phyloP scores from a whole-genome alignment of 768 basidiomycete species.

The Xerocomellus amylosporus region DNA sequence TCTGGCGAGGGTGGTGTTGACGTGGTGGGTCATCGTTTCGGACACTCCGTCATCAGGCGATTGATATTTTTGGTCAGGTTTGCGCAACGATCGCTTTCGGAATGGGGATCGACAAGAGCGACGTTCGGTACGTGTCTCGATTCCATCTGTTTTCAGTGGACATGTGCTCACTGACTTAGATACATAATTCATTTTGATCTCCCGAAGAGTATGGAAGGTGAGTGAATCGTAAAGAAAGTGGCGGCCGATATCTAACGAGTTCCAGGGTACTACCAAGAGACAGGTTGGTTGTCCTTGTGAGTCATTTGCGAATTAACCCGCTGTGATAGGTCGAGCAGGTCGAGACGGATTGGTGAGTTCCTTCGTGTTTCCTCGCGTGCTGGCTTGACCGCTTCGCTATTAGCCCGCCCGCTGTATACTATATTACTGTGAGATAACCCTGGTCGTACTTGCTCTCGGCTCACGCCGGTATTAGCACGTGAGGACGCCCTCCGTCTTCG shows the following conservation, averaged over 20 bases:
- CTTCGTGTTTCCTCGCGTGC: background rate
- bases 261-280: constrained; percentile 84
- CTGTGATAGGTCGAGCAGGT: constrained; percentile 64
- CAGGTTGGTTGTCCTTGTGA: constrained; percentile 44
- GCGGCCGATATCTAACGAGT: background rate
- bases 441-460: background rate
- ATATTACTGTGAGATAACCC: constrained; percentile 63
- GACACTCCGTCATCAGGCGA: background rate
- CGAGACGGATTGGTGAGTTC: constrained; percentile 67
- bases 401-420: constrained; percentile 79
- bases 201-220: constrained; percentile 82
- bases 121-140: constrained; percentile 52
- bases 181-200: constrained; percentile 83
- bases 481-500: constrained; percentile 64
- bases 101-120: constrained; percentile 81
- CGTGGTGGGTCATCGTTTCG: constrained; percentile 44
- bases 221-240: background rate
- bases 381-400: background rate
- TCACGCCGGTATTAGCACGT: constrained; percentile 47
- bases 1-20: constrained; percentile 54
- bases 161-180: constrained; percentile 30
- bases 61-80: constrained; percentile 41
- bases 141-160: background rate
- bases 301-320: constrained; percentile 1
- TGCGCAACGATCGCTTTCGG: constrained; percentile 84